Percentiles rank a stretch among this genome's conserved stretches.
Conservation (phyloP, 1,284 basidiomycete species). For the Pseudozyma hubeiensis region DNA sequence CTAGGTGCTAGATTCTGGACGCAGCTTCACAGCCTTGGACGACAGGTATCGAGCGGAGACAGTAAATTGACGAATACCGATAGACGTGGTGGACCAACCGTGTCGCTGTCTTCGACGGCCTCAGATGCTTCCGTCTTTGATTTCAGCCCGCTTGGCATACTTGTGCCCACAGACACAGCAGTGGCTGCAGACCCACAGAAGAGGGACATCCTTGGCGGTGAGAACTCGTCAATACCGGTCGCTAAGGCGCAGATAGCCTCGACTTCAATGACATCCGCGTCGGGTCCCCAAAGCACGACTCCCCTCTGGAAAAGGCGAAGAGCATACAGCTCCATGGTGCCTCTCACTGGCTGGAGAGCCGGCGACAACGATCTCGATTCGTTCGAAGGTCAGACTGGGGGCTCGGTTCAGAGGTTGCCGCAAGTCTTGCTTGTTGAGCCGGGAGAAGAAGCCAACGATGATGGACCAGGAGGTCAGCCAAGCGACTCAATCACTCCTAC, state of each 20-base stretch:
- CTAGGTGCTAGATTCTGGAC: constrained; percentile 28
- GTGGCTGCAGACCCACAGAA: background rate
- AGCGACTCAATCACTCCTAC: constrained; percentile 33
- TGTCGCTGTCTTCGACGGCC: constrained; percentile 14
- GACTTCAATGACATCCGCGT: background rate
- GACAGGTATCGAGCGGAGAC: constrained; percentile 20
- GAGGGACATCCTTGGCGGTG: background rate
- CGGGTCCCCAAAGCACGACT: background rate
- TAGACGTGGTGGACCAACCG: background rate
- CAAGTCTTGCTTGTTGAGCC: constrained; percentile 17
- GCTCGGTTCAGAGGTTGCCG: constrained; percentile 2
- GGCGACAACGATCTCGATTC: constrained; percentile 12
- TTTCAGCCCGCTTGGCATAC: constrained; percentile 29
- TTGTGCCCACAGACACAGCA: constrained; percentile 14
- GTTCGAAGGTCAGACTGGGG: background rate
- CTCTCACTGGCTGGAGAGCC: constrained; percentile 32
- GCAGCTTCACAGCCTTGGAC: constrained; percentile 17
- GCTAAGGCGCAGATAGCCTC: background rate
- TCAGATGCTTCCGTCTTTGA: constrained; percentile 27
- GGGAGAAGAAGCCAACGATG: background rate
- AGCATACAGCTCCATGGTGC: constrained; percentile 33
- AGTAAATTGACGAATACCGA: background rate
- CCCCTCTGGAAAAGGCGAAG: constrained; percentile 11
- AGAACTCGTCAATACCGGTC: background rate
- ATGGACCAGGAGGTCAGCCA: background rate